Conservation (phyloP, 495 filamentous ascomycete genomes). For the Xylaria intraflava region DNA sequence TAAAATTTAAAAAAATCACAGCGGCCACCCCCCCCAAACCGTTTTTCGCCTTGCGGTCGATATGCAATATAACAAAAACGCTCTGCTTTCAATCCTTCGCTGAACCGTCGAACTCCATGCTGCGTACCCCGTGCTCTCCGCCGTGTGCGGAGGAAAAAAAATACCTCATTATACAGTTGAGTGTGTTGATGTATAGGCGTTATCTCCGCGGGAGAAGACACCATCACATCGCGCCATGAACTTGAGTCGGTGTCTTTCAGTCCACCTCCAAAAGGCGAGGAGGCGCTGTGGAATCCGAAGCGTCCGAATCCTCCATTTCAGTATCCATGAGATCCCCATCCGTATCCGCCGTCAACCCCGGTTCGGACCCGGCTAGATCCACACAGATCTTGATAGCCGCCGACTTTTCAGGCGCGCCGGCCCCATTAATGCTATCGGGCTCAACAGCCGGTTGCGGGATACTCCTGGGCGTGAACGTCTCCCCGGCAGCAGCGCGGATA, state of each 20-base stretch:
- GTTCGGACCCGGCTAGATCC: slow-evolving; percentile 23
- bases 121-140: background rate
- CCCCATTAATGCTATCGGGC: background rate
- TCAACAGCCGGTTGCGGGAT: background rate
- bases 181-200: background rate
- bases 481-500: slow-evolving; percentile 17
- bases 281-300: slow-evolving; percentile 23
- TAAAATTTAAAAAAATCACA: background rate
- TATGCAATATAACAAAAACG: slow-evolving; percentile 2
- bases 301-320: slow-evolving; percentile 40
- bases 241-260: slow-evolving; percentile 30
- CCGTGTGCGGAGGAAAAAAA: background rate
- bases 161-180: background rate
- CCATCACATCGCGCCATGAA: background rate
- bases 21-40: too few species aligned
- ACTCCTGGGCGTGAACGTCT: slow-evolving; percentile 6
- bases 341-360: slow-evolving; percentile 19
- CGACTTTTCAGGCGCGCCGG: slow-evolving; percentile 11
- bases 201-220: background rate
- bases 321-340: slow-evolving; percentile 25
- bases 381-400: slow-evolving; percentile 16
- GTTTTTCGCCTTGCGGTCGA: background rate
- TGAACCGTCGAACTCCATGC: background rate
- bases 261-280: slow-evolving; percentile 22
- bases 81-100: background rate